Evolutionary conservation across 371 early-diverging fungal genomes (phyloP).

Genomic region (Saksenaea oblongispora): DNA sequence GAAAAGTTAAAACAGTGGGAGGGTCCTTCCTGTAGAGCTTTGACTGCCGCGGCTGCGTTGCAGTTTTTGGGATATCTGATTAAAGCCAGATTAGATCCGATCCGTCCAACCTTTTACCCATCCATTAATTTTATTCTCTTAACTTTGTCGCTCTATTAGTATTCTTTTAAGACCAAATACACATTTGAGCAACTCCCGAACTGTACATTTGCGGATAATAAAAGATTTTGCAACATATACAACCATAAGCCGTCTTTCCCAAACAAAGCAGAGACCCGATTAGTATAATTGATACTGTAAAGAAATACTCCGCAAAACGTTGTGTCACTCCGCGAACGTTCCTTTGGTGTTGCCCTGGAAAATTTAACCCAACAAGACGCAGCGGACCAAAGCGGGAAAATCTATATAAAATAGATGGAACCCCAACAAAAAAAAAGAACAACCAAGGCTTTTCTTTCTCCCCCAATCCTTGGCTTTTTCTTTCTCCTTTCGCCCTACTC

Average conservation of each 20-base stretch:
- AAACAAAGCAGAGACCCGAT: constrained; percentile 3
- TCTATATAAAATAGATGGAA: constrained; percentile 3
- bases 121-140: background rate
- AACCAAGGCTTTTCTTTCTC: background rate
- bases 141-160: background rate
- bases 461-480: background rate
- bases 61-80: constrained; percentile 4
- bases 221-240: background rate
- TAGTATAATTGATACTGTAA: constrained; percentile 2
- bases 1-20: background rate
- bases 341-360: constrained; percentile 4
- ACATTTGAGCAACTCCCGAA: background rate
- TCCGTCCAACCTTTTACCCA: constrained; percentile 1
- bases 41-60: background rate
- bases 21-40: constrained; percentile 6
- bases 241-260: background rate
- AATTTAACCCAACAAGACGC: constrained; percentile 5
- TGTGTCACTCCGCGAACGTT: constrained; percentile 1
- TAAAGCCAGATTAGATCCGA: constrained; percentile 4
- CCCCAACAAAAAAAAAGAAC: constrained; percentile 1
- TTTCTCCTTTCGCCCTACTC: background rate
- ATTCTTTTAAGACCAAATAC: background rate
- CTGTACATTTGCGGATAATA: background rate
- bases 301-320: background rate
- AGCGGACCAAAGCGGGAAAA: constrained; percentile 5